Conservation (phyloP, 352 stramenopile species). For the Plasmopara muralis region DNA sequence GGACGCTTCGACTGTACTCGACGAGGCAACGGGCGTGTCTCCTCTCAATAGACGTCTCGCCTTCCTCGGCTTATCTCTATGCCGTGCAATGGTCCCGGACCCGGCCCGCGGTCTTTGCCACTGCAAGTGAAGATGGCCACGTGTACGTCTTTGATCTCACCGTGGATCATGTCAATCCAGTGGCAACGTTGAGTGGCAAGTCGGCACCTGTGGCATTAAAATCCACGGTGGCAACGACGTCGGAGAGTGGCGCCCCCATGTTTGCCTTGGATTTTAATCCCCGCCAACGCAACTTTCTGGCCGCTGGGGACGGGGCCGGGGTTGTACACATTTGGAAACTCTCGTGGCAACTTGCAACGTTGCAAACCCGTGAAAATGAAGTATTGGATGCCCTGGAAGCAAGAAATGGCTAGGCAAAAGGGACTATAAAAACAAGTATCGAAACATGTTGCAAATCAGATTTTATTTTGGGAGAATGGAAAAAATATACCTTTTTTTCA, state of each 20-base stretch:
- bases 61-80: constrained; percentile 68
- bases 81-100: constrained; percentile 68
- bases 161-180: no score
- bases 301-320: constrained; percentile 51
- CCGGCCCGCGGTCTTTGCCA: constrained; percentile 64
- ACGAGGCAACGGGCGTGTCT: no score
- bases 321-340: constrained; percentile 81
- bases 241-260: constrained; percentile 22
- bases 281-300: constrained; percentile 79
- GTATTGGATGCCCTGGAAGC: constrained; percentile 41
- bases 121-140: constrained; percentile 33
- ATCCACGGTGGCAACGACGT: constrained; percentile 3
- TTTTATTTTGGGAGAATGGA: no score
- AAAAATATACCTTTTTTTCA: no score
- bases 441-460: no score
- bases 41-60: constrained; percentile 31
- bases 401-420: neutral
- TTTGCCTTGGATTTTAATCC: constrained; percentile 76
- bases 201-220: constrained; percentile 23
- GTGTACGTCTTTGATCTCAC: no score
- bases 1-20: no score
- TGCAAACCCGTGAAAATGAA: constrained; percentile 58
- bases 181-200: no score
- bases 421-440: no score
- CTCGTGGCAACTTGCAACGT: constrained; percentile 71